Percentiles rank a stretch among this genome's conserved stretches.
phyloP scores from a whole-genome alignment of 768 basidiomycete genomes.

The Russula dissimulans region DNA sequence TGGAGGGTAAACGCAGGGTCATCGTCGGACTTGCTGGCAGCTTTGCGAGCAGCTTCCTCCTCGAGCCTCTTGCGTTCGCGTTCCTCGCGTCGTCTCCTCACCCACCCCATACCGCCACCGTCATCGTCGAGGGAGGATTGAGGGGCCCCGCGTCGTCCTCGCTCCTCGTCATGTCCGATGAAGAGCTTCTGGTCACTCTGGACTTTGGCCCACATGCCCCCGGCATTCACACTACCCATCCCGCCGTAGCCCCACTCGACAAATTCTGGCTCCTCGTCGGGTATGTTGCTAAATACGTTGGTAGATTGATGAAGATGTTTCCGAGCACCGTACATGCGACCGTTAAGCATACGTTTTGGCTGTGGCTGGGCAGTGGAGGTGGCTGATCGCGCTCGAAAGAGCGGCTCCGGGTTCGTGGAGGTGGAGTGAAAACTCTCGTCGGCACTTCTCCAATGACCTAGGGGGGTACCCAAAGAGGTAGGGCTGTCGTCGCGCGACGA shows the following conservation, averaged over 20 bases:
- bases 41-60: slow-evolving; percentile 26
- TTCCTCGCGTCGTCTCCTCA: slow-evolving; percentile 49
- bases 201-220: slow-evolving; percentile 19
- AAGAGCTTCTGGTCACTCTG: slow-evolving; percentile 18
- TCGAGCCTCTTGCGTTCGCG: slow-evolving; percentile 39
- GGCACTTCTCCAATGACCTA: slow-evolving; percentile 9
- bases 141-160: slow-evolving; percentile 24
- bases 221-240: slow-evolving; percentile 46
- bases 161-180: slow-evolving; percentile 4
- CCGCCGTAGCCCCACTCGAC: slow-evolving; percentile 88
- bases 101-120: slow-evolving; percentile 80
- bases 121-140: slow-evolving; percentile 31
- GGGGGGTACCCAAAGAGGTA: slow-evolving; percentile 1
- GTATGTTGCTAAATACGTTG: slow-evolving; percentile 44
- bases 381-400: neutral
- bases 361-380: neutral
- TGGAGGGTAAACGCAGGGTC: neutral
- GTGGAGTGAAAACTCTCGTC: neutral
- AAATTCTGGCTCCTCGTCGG: slow-evolving; percentile 62
- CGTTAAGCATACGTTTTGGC: slow-evolving; percentile 58
- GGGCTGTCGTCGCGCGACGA: slow-evolving; percentile 33
- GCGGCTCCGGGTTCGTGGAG: neutral
- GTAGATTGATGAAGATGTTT: neutral
- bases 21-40: slow-evolving; percentile 22
- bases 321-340: slow-evolving; percentile 60